Conservation (phyloP, 108 stramenopile genomes). For the Cyclostephanos invisitatus region DNA sequence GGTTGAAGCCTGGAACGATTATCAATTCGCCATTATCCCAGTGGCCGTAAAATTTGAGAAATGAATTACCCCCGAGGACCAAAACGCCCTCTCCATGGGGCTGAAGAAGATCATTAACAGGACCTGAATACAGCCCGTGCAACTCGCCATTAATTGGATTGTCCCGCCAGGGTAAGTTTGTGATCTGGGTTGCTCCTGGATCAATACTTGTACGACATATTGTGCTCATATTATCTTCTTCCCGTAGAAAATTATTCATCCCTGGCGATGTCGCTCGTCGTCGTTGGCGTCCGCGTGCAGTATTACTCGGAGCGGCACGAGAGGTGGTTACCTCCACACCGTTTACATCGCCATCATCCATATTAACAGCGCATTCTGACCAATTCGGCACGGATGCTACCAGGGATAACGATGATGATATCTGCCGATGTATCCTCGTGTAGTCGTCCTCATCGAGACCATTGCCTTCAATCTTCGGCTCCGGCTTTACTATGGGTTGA, state of each 20-base stretch:
- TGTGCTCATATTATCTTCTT: not conserved
- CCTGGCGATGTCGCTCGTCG: not conserved
- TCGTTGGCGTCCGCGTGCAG: not conserved
- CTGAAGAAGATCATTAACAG: conserved; percentile 19
- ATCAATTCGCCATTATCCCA: conserved; percentile 10
- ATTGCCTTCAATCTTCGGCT: too few species aligned
- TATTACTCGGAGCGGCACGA: not conserved
- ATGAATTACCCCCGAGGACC: conserved; percentile 12
- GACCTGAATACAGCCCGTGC: conserved; percentile 19
- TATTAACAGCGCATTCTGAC: too few species aligned
- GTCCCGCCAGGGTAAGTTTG: conserved; percentile 18
- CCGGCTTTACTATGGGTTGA: too few species aligned
- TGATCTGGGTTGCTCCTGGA: not conserved
- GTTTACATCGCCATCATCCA: too few species aligned
- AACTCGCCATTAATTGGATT: not conserved
- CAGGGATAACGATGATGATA: too few species aligned
- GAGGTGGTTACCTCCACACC: not conserved
- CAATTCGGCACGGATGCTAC: too few species aligned
- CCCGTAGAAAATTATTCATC: not conserved
- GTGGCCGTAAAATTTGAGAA: conserved; percentile 10
- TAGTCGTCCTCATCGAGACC: too few species aligned
- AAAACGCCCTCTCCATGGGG: conserved; percentile 21
- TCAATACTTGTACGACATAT: not conserved
- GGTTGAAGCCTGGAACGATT: not conserved
- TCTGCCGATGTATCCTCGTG: too few species aligned